Percentiles rank a stretch among this genome's conserved stretches.
phyloP scores from a whole-genome alignment of 2,329 filamentous ascomycete species.

The Colletotrichum sp. region DNA sequence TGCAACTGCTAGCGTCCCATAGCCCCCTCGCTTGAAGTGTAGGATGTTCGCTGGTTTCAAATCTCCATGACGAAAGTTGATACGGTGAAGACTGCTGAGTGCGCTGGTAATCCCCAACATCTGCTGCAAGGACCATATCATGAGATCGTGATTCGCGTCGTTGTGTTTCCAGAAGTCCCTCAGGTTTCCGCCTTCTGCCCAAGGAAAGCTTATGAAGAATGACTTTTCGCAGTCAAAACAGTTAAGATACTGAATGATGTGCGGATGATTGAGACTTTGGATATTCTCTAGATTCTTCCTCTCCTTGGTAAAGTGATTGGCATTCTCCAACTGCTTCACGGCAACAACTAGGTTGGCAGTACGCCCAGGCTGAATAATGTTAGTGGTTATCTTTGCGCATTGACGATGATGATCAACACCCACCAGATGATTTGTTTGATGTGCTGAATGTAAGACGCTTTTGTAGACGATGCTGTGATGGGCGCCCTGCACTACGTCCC shows the following conservation, averaged over 20 bases:
- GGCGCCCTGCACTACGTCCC: background rate
- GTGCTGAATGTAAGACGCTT: background rate
- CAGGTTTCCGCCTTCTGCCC: slow-evolving; percentile 2
- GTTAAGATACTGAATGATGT: background rate
- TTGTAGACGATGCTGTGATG: background rate
- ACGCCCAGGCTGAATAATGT: too few relatives aligned
- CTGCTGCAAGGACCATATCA: background rate
- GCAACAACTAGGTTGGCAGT: background rate
- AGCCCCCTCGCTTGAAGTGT: background rate
- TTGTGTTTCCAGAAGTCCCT: background rate
- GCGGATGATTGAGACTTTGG: background rate
- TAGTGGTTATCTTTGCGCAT: background rate
- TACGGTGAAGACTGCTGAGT: background rate
- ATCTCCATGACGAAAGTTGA: slow-evolving; percentile 1
- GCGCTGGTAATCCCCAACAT: background rate
- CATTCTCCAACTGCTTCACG: background rate
- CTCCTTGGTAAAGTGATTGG: background rate
- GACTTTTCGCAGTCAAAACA: background rate
- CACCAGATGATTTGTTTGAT: background rate
- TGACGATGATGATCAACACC: background rate
- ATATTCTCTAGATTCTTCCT: background rate
- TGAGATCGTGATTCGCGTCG: background rate
- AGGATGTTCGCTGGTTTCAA: slow-evolving; percentile 8
- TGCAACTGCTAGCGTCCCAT: background rate
- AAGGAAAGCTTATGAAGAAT: background rate